Percentiles rank a stretch among this genome's conserved stretches.
These are phyloP conservation scores for Hymenoscyphus fraxineus DNA, from an alignment of 2,329 filamentous ascomycete genomes.

Conservation along the genomic window DNA sequence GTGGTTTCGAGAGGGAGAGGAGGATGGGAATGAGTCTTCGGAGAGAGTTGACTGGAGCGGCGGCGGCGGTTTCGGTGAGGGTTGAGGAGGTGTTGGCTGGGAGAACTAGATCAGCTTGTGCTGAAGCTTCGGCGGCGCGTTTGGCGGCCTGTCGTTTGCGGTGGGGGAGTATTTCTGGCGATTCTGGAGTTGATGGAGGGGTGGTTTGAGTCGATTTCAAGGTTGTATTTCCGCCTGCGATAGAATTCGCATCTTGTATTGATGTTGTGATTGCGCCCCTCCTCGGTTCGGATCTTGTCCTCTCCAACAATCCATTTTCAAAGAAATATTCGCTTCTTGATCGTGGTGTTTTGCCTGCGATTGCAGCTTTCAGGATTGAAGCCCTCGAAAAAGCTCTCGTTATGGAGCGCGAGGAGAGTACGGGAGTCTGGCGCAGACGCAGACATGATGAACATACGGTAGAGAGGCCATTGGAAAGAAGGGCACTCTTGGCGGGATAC, in stretches of 20 bases:
- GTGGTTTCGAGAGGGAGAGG: slow-evolving; percentile 91
- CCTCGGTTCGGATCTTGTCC: slow-evolving; percentile 18
- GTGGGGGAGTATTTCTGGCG: slow-evolving; percentile 31
- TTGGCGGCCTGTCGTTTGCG: slow-evolving; percentile 31
- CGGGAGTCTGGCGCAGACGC: slow-evolving; percentile 11
- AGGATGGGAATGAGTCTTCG: slow-evolving; percentile 72
- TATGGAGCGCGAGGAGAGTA: slow-evolving; percentile 13
- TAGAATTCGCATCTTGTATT: slow-evolving; percentile 17
- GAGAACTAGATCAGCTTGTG: slow-evolving; percentile 33
- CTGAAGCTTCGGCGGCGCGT: slow-evolving; percentile 17
- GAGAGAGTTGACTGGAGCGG: slow-evolving; percentile 48
- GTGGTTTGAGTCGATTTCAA: slow-evolving; percentile 13
- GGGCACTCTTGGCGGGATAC: slow-evolving; percentile 24
- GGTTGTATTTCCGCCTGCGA: slow-evolving; percentile 16
- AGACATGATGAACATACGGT: slow-evolving; percentile 28
- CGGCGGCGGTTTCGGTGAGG: slow-evolving; percentile 49
- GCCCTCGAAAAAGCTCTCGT: slow-evolving; percentile 27
- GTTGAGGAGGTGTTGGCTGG: slow-evolving; percentile 52
- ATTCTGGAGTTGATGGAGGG: slow-evolving; percentile 10
- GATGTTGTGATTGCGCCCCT: slow-evolving; percentile 24
- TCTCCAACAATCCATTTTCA: slow-evolving; percentile 27
- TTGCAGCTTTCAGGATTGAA: slow-evolving; percentile 24
- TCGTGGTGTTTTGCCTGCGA: slow-evolving; percentile 19
- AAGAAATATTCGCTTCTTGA: slow-evolving; percentile 31
- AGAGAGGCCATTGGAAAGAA: slow-evolving; percentile 27